Evolutionary conservation across 768 basidiomycete genomes (phyloP).

Genomic region (Pleurotus pulmonarius): DNA sequence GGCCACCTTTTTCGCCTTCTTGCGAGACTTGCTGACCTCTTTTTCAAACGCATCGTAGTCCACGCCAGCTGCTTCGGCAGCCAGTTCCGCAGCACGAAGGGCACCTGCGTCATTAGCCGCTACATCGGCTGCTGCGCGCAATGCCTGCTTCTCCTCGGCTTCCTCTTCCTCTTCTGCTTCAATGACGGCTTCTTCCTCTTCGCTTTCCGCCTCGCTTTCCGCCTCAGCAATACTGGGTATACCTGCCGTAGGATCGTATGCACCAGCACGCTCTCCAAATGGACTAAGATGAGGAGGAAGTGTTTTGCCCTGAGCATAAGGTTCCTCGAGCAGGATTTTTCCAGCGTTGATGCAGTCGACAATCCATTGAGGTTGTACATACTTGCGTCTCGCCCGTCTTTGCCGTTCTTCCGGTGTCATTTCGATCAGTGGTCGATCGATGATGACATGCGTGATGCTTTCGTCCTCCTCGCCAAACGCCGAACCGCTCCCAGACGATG

Average conservation of each 20-base stretch:
- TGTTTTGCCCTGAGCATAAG: constrained; percentile 79
- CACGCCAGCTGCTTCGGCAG: constrained; percentile 84
- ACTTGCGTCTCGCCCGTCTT: constrained; percentile 67
- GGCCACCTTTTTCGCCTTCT: constrained; percentile 27
- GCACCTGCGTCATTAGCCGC: constrained; percentile 57
- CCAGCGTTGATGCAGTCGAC: constrained; percentile 93
- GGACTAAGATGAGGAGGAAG: constrained; percentile 96
- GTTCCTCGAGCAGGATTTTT: constrained; percentile 79
- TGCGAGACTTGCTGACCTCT: constrained; percentile 59
- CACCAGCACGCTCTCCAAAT: constrained; percentile 79
- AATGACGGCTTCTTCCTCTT: constrained; percentile 29
- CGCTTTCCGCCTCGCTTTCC: constrained; percentile 25
- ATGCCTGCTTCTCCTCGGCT: constrained; percentile 20
- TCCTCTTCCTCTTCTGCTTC: constrained; percentile 22
- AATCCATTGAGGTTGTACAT: constrained; percentile 97
- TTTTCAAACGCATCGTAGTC: constrained; percentile 79
- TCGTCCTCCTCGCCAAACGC: constrained; percentile 75
- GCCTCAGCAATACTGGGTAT: constrained; percentile 24
- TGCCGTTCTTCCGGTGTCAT: constrained; percentile 55
- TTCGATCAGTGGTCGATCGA: constrained; percentile 75
- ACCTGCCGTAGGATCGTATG: constrained; percentile 61
- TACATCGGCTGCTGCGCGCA: constrained; percentile 27
- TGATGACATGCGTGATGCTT: constrained; percentile 90
- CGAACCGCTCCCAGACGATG: constrained; percentile 78
- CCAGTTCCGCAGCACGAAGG: constrained; percentile 83